phyloP scores from a whole-genome alignment of 306 rosid genomes.

The Gynostemma pentaphyllum region DNA sequence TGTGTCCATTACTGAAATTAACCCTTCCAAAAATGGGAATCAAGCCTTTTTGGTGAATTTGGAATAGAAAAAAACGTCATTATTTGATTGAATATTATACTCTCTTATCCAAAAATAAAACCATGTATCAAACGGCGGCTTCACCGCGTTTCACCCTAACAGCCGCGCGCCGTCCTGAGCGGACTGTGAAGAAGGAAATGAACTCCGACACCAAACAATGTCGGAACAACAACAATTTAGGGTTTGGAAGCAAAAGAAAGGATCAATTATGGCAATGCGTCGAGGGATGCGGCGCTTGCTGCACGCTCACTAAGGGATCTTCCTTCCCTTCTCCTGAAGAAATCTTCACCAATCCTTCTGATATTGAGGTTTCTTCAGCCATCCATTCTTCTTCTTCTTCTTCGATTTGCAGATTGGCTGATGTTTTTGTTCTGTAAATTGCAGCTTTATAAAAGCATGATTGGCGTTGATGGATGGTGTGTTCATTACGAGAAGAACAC shows the following conservation, averaged over 20 bases:
- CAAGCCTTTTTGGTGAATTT: no score
- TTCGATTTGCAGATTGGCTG: background rate
- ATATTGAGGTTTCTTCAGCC: slow-evolving; percentile 32
- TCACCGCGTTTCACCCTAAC: slow-evolving; percentile 9
- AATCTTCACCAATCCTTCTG: slow-evolving; percentile 45
- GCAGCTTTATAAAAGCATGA: slow-evolving; percentile 78
- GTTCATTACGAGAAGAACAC: slow-evolving; percentile 60
- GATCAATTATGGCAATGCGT: slow-evolving; percentile 60
- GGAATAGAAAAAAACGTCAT: no score
- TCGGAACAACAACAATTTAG: slow-evolving; percentile 13
- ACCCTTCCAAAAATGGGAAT: no score
- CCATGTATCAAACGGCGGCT: slow-evolving; percentile 18
- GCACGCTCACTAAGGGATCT: slow-evolving; percentile 69
- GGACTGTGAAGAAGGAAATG: slow-evolving; percentile 4
- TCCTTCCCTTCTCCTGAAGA: slow-evolving; percentile 74
- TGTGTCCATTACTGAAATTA: no score
- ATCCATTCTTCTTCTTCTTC: background rate
- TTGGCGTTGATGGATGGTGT: slow-evolving; percentile 88
- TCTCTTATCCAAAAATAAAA: background rate
- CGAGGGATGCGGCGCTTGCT: slow-evolving; percentile 86
- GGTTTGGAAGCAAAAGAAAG: slow-evolving; percentile 34
- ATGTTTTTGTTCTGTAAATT: slow-evolving; percentile 8
- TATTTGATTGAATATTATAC: no score
- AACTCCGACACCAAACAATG: slow-evolving; percentile 19
- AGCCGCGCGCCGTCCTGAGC: slow-evolving; percentile 18